Percentiles rank a stretch among this genome's conserved stretches.
Conservation (phyloP, 163 green algal genomes). For the Scenedesmus sp. region DNA sequence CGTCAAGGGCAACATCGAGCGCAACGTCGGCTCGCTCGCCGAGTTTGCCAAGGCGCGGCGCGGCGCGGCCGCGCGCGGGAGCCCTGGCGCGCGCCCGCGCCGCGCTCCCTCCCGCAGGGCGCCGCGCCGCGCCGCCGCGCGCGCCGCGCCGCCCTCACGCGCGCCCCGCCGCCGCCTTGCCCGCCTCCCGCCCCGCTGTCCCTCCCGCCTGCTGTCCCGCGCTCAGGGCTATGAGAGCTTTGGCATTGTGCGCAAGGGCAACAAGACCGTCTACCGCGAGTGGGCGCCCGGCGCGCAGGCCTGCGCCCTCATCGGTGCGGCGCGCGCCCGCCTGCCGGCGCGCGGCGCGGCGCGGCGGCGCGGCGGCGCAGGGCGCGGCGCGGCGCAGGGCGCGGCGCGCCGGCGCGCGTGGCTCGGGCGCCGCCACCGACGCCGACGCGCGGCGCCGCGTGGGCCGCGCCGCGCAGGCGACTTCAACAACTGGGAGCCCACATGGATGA, state of each 20-base stretch:
- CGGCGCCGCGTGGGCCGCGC: no score
- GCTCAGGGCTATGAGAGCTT: conserved; percentile 85
- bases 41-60: conserved; percentile 66
- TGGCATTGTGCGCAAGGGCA: conserved; percentile 72
- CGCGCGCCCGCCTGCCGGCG: no score
- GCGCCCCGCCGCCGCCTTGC: no score
- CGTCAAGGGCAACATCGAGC: conserved; percentile 60
- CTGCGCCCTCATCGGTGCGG: conserved; percentile 63
- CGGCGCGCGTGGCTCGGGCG: conserved; percentile 58
- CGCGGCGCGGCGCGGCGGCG: background rate
- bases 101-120: no score
- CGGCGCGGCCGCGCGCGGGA: no score
- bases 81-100: no score
- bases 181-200: no score
- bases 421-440: no score
- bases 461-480: conserved; percentile 92
- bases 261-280: conserved; percentile 86
- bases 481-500: conserved; percentile 77
- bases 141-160: no score
- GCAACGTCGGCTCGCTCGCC: conserved; percentile 65
- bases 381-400: conserved; percentile 19
- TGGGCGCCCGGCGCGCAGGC: conserved; percentile 83
- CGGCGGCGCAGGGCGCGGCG: no score
- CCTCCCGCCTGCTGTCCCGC: no score
- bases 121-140: no score